A percentile compares a stretch with the other conserved stretches of the same genome.
These are phyloP conservation scores for Trametes polyzona DNA, from an alignment of 1,284 basidiomycete species.

Conservation along the genomic window DNA sequence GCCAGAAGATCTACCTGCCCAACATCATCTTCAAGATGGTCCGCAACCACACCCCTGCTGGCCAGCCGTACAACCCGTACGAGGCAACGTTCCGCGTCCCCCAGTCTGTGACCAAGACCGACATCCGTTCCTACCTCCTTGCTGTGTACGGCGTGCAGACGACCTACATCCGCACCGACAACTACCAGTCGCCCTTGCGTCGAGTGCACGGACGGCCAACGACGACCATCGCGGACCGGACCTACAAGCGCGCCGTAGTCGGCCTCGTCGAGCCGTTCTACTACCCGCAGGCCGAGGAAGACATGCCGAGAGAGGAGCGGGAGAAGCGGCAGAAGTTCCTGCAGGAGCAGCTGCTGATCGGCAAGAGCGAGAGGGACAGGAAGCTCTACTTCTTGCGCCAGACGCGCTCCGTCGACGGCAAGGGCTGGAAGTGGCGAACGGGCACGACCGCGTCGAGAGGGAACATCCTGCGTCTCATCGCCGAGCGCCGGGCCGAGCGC, in stretches of 20 bases:
- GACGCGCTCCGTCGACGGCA: slow-evolving; percentile 48
- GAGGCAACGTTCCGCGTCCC: slow-evolving; percentile 93
- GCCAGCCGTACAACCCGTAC: slow-evolving; percentile 89
- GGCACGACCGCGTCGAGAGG: slow-evolving; percentile 42
- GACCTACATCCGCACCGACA: slow-evolving; percentile 93
- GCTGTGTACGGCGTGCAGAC: slow-evolving; percentile 86
- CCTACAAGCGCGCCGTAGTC: slow-evolving; percentile 89
- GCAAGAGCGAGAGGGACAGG: slow-evolving; percentile 43
- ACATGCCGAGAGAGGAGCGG: slow-evolving; percentile 64
- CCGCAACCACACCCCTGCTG: slow-evolving; percentile 79
- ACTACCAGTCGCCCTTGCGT: slow-evolving; percentile 69
- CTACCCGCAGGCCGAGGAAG: slow-evolving; percentile 81
- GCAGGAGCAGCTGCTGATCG: slow-evolving; percentile 59
- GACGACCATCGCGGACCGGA: slow-evolving; percentile 43
- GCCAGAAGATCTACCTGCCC: slow-evolving; percentile 86
- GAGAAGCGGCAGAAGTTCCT: slow-evolving; percentile 60
- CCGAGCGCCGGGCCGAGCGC: slow-evolving; percentile 59
- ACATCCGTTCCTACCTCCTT: slow-evolving; percentile 84
- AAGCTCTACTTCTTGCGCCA: slow-evolving; percentile 50
- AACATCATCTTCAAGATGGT: slow-evolving; percentile 86
- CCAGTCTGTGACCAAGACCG: slow-evolving; percentile 87
- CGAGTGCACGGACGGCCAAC: slow-evolving; percentile 41
- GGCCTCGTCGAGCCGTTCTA: slow-evolving; percentile 91
- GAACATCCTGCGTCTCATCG: slow-evolving; percentile 49
- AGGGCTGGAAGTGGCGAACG: slow-evolving; percentile 48